phyloP scores from a whole-genome alignment of 176 grass and related monocot genomes.

The Eleusine coracana region DNA sequence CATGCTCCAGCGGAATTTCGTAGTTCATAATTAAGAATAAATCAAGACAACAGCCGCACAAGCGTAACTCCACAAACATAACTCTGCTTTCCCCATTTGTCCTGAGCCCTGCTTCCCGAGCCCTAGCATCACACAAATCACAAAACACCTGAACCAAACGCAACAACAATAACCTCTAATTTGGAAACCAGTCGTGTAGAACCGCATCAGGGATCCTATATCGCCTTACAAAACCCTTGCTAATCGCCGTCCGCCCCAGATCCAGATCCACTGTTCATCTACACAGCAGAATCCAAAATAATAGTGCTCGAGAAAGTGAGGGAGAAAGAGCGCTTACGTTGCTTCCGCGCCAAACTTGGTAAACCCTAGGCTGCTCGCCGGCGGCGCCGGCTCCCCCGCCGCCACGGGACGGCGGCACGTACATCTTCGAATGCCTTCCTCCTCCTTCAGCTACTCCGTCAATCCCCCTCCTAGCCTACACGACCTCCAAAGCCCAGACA shows the following conservation, averaged over 20 bases:
- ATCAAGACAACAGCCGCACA: not conserved
- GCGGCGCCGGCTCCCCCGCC: constrained; percentile 29
- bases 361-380: constrained; percentile 76
- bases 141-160: not conserved
- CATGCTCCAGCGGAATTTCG: constrained; percentile 10
- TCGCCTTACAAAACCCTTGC: constrained; percentile 23
- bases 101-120: not conserved
- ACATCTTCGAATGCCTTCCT: constrained; percentile 44
- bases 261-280: constrained; percentile 49
- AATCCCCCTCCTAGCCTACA: not conserved
- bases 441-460: not conserved
- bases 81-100: not conserved
- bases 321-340: constrained; percentile 70
- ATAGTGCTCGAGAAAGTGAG: not conserved
- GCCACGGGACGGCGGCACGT: constrained; percentile 58
- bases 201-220: not conserved
- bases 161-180: not conserved
- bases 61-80: not conserved
- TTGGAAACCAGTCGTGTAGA: not conserved
- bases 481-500: not conserved
- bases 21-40: not conserved
- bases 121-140: not conserved
- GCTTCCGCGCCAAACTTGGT: constrained; percentile 87
- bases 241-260: constrained; percentile 43
- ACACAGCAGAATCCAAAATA: constrained; percentile 16